phyloP scores from a whole-genome alignment of 345 rosid species.

The Eutrema yunnanense region DNA sequence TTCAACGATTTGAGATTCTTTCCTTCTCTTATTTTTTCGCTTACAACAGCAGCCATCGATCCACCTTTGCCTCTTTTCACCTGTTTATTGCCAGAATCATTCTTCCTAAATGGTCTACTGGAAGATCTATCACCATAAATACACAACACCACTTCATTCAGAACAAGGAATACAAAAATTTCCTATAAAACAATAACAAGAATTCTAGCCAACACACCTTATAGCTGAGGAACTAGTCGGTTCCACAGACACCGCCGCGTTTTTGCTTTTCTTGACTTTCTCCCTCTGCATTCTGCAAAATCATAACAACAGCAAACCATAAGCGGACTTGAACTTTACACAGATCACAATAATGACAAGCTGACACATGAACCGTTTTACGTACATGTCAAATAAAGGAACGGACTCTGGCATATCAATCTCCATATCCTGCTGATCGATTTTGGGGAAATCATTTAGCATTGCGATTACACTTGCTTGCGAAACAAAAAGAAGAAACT shows the following conservation, averaged over 20 bases:
- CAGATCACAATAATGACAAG: not conserved
- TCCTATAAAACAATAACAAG: not conserved
- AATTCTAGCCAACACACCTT: slow-evolving; percentile 11
- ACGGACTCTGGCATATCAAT: slow-evolving; percentile 32
- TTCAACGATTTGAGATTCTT: slow-evolving; percentile 24
- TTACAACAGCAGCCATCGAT: not conserved
- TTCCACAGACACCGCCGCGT: not conserved
- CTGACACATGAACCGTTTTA: slow-evolving; percentile 1
- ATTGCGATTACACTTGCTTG: not conserved
- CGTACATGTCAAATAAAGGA: slow-evolving; percentile 46
- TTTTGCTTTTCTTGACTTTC: slow-evolving; percentile 18
- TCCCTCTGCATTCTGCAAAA: slow-evolving; percentile 33
- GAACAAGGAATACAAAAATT: not conserved
- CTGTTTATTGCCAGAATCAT: not conserved
- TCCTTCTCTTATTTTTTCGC: not conserved
- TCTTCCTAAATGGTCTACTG: slow-evolving; percentile 10
- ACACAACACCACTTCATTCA: not conserved
- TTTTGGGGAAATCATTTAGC: not conserved
- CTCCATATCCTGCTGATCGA: slow-evolving; percentile 33
- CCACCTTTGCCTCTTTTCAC: not conserved
- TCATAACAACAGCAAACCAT: not conserved
- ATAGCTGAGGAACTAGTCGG: slow-evolving; percentile 13
- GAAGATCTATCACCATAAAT: slow-evolving; percentile 11
- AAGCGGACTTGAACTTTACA: not conserved
- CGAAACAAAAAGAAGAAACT: not conserved